Percentiles rank a stretch among this genome's conserved stretches.
These are phyloP conservation scores for Carex sylvatica DNA, from an alignment of 202 grass and related monocot species.

Conservation along the genomic window DNA sequence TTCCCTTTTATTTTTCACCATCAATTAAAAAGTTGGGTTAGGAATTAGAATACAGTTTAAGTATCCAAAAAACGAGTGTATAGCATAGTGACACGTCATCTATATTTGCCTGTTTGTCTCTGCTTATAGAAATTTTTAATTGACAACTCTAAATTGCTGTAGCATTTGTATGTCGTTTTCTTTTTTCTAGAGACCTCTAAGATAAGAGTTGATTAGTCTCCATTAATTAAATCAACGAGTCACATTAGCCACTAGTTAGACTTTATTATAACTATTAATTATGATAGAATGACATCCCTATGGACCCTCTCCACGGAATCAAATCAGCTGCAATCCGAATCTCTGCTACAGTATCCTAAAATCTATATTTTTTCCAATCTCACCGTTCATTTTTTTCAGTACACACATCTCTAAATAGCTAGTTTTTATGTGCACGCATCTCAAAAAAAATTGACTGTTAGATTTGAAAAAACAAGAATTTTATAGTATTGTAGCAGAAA, in stretches of 20 bases:
- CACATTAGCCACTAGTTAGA: background rate
- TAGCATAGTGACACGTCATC: background rate
- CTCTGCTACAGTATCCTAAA: too few species aligned
- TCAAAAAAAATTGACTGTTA: too few species aligned
- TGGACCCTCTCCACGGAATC: background rate
- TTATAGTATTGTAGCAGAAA: too few species aligned
- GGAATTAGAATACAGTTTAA: background rate
- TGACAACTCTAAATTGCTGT: background rate
- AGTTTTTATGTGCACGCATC: too few species aligned
- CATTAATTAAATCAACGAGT: conserved; percentile 1
- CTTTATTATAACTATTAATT: background rate
- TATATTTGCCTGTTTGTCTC: background rate
- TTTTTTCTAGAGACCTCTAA: background rate
- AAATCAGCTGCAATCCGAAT: too few species aligned
- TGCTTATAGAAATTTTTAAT: background rate
- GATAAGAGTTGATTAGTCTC: background rate
- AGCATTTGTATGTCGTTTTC: background rate
- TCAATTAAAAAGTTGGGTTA: background rate
- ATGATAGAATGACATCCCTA: background rate
- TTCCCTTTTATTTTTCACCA: too few species aligned
- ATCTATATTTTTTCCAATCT: too few species aligned
- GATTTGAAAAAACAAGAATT: too few species aligned
- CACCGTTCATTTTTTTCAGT: too few species aligned
- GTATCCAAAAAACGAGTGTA: background rate
- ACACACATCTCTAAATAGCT: too few species aligned